Base-by-base conservation (phyloP, 2,329 filamentous ascomycete species). In the Xylariaceae sp. region DNA sequence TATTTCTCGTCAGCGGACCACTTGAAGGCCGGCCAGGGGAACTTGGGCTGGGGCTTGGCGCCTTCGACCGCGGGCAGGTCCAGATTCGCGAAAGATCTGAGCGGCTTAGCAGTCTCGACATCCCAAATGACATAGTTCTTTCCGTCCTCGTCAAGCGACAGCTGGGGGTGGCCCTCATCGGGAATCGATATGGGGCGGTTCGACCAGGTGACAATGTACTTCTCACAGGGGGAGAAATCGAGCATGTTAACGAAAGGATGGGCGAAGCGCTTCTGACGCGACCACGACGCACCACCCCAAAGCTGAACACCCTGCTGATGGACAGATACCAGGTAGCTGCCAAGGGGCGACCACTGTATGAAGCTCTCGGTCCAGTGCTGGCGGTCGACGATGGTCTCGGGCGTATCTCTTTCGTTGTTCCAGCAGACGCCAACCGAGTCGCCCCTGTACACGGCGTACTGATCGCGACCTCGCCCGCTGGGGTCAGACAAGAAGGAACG, bases 111-210 rank as follows among this genome's bases (percentile, higher is more conserved):
- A 8, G 93, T 94, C 55, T 90, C 89, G 63, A 97, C 88, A 71
- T 97, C 93, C 94, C 94, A 99, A 71, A 99, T 92, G 71, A 99
- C 89, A 76, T 97, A 97, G 82, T 97, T 97, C 82, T 97, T 97
- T 75, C 94, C 94, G 69, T 99, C 93, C 71, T 99, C 94, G 71
- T 97, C 94, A 62, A 92, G 80, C 2, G 90, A 87, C 54, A 97
- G 82, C n/a, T 88, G 80, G 2, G 89, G 88, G 74, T 96, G 89
- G 65, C 89, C 89, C 66, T 87, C 87, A 68, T 97, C 94, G 61
- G 94, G 90, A 59, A 99, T 91, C 62, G 89, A 86, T 71, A 99
- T 96, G 23, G 94, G 92, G 54, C 91, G 85, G 76, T 93, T 91
- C 55, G 94, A 97, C 94, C 94, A 99, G 58, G 94, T 97, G 58